These are phyloP conservation scores for Spinellus fusiger DNA, from an alignment of 192 early-diverging fungal genomes.

Conservation along the genomic window DNA sequence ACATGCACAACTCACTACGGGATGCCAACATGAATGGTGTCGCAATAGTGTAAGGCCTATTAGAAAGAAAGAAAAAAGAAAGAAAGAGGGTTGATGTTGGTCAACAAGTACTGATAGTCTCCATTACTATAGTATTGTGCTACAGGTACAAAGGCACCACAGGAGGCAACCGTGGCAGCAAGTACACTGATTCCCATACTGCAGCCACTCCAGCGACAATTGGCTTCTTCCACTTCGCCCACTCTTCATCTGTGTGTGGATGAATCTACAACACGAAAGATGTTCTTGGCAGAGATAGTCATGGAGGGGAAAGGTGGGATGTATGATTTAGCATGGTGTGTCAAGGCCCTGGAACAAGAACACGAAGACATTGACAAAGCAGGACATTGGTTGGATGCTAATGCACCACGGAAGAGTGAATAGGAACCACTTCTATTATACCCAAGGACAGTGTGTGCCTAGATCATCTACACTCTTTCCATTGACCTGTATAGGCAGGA, in stretches of 20 bases:
- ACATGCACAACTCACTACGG: conserved; percentile 71
- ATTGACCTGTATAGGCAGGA: too few species aligned
- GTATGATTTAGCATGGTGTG: conserved; percentile 57
- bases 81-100: neutral
- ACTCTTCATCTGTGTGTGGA: conserved; percentile 59
- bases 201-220: conserved; percentile 38
- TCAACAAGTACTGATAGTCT: neutral
- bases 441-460: too few species aligned
- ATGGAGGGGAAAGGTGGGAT: conserved; percentile 15
- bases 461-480: too few species aligned
- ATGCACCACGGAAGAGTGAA: conserved; percentile 44
- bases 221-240: conserved; percentile 16
- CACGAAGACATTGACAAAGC: conserved; percentile 47
- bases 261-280: conserved; percentile 44
- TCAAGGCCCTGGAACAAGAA: conserved; percentile 57
- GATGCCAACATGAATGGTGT: conserved; percentile 69
- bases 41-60: conserved; percentile 43
- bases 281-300: conserved; percentile 39
- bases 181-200: conserved; percentile 44
- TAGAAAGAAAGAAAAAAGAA: neutral
- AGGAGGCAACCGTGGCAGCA: conserved; percentile 64
- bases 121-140: conserved; percentile 34
- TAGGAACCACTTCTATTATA: neutral
- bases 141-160: conserved; percentile 21
- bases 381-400: conserved; percentile 48